Conservation (phyloP, 345 rosid species). For the Gossypium arboreum region DNA sequence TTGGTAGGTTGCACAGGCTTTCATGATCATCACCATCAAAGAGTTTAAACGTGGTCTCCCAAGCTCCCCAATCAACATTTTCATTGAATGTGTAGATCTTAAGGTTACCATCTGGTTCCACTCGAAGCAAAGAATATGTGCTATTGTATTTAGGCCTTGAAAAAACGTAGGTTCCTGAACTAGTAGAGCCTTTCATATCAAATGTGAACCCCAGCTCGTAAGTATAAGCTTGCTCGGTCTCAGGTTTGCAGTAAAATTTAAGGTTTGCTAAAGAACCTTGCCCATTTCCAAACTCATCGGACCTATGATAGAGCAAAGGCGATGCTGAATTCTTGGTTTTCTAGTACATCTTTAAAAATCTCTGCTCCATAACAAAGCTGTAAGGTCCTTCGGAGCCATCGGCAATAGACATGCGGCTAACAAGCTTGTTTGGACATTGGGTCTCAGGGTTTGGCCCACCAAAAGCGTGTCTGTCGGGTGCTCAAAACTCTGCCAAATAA, state of each 20-base stretch:
- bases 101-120: slow-evolving; percentile 8
- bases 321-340: slow-evolving; percentile 20
- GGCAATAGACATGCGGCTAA: slow-evolving; percentile 39
- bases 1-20: not conserved
- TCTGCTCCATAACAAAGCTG: slow-evolving; percentile 48
- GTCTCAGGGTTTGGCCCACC: slow-evolving; percentile 42
- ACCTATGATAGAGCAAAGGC: slow-evolving; percentile 22
- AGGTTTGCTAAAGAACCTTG: slow-evolving; percentile 5
- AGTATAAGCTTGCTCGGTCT: slow-evolving; percentile 8
- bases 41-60: not conserved
- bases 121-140: slow-evolving; percentile 9
- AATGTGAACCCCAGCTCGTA: slow-evolving; percentile 1
- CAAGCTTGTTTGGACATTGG: slow-evolving; percentile 36
- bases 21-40: not conserved
- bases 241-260: not conserved
- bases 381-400: slow-evolving; percentile 40
- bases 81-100: not conserved
- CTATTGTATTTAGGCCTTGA: slow-evolving; percentile 2
- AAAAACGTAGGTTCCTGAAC: not conserved
- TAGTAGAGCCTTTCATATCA: not conserved
- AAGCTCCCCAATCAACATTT: not conserved
- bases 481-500: slow-evolving; percentile 60
- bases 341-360: slow-evolving; percentile 7
- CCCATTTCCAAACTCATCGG: slow-evolving; percentile 1
- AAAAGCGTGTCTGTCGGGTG: slow-evolving; percentile 59